These are phyloP conservation scores for Urochloa ruziziensis DNA, from an alignment of 176 grass and related monocot species.

Conservation along the genomic window DNA sequence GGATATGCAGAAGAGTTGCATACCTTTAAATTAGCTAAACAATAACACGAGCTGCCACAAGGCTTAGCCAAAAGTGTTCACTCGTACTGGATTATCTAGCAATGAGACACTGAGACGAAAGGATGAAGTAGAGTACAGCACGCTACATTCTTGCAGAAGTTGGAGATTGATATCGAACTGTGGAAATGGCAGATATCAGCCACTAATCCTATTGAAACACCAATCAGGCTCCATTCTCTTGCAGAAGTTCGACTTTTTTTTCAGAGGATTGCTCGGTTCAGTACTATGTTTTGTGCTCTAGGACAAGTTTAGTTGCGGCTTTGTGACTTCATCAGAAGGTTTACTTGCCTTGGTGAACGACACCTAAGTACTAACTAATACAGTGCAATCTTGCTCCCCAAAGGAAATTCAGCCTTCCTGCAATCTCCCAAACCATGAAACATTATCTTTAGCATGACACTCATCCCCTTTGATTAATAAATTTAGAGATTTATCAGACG, in stretches of 20 bases:
- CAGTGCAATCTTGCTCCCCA: background rate
- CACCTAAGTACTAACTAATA: background rate
- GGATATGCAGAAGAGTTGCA: too few relatives aligned
- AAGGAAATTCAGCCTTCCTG: background rate
- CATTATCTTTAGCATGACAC: background rate
- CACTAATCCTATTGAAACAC: background rate
- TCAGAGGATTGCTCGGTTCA: background rate
- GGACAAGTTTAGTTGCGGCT: background rate
- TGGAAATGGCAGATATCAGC: background rate
- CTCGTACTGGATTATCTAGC: too few relatives aligned
- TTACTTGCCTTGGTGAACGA: background rate
- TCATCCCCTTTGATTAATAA: background rate
- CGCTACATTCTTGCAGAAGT: too few relatives aligned
- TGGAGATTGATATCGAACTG: too few relatives aligned
- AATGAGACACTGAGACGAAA: too few relatives aligned
- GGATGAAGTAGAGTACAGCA: too few relatives aligned
- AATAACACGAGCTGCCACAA: too few relatives aligned
- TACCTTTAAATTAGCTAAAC: too few relatives aligned
- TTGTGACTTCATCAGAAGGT: background rate
- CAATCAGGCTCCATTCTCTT: background rate
- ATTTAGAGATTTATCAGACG: background rate
- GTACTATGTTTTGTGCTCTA: background rate
- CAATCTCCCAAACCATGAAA: background rate
- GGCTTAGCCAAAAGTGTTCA: too few relatives aligned
- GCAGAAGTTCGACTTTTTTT: background rate